These are phyloP conservation scores for Priceomyces fermenticarens DNA, from an alignment of 805 yeast genomes.

Conservation along the genomic window DNA sequence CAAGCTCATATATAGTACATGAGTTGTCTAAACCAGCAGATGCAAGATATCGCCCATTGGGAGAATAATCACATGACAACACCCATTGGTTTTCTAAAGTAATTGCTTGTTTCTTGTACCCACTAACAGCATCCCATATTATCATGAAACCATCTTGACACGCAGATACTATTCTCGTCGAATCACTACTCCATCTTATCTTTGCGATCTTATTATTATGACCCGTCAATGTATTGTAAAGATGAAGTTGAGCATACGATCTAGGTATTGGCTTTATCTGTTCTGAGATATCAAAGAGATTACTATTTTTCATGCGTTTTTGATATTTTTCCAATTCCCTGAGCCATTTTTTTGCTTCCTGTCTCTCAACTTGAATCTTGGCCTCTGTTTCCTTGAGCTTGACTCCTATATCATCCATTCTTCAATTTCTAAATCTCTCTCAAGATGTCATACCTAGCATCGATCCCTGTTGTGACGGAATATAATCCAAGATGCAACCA, in stretches of 20 bases:
- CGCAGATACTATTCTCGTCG: constrained; percentile 61
- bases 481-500: no score
- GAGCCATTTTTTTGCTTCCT: constrained; percentile 47
- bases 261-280: constrained; percentile 30
- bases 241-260: constrained; percentile 22
- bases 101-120: constrained; percentile 67
- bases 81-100: constrained; percentile 78
- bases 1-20: constrained; percentile 61
- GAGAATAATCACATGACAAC: constrained; percentile 68
- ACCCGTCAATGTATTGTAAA: constrained; percentile 46
- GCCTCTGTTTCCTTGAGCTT: constrained; percentile 4
- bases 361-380: constrained; percentile 31
- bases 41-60: constrained; percentile 64
- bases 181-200: constrained; percentile 65
- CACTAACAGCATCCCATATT: constrained; percentile 77
- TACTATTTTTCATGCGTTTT: constrained; percentile 42
- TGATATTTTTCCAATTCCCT: constrained; percentile 47
- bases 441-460: no score
- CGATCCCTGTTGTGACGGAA: no score
- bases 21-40: constrained; percentile 81
- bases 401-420: no score
- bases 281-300: constrained; percentile 37
- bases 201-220: constrained; percentile 74
- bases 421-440: no score
- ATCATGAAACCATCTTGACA: constrained; percentile 86